Evolutionary conservation across 2,329 filamentous ascomycete species (phyloP), one percentile per base, ranked within the genome.

Genomic region (Penicillium rolfsii): DNA sequence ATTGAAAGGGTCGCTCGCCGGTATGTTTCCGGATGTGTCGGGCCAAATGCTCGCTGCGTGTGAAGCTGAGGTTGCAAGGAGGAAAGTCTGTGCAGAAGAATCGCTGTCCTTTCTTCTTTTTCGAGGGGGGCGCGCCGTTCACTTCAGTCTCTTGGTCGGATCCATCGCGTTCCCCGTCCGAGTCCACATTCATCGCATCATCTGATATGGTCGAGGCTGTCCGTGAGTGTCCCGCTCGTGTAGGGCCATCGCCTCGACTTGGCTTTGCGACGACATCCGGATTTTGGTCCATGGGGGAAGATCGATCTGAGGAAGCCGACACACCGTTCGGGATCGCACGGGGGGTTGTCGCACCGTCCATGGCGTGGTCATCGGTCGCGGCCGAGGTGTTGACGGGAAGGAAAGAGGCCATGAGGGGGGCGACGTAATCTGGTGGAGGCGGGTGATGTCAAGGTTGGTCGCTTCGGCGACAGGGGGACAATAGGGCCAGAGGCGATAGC

Each of bases 11-110:
- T 30, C 95, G 88, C 80, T 99, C 95, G 56, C 95, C 95, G 0
- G 95, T 99, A 73, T 99, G 95, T 85, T 98, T 98, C 89, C 93
- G 87, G 69, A 99, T 98, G 73, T 99, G 95, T 55, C 95, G 86
- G 16, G 94, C 94, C 62, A 99, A 78, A 81, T 99, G 95, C 75
- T 99, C 95, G 73, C 94, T 98, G 64, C 95, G 84, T 0, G 95
- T 98, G 74, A 99, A 99, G 77, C 93, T 97, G 60, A 99, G 77
- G 71, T 89, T 93, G 77, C 95, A 99, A 4, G 93, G 93, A 28
- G 94, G 94, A 70, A 92, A 98, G 35, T 97, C 93, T 4, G 90
- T 96, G 79, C 95, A 99, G 77, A 94, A 97, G 77, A 99, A 99
- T 49, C 92, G 87, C 76, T 97, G 93, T 0, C 93, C 92, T 77